These are phyloP conservation scores for Pistacia vera DNA, from an alignment of 345 rosid species.

Conservation along the genomic window DNA sequence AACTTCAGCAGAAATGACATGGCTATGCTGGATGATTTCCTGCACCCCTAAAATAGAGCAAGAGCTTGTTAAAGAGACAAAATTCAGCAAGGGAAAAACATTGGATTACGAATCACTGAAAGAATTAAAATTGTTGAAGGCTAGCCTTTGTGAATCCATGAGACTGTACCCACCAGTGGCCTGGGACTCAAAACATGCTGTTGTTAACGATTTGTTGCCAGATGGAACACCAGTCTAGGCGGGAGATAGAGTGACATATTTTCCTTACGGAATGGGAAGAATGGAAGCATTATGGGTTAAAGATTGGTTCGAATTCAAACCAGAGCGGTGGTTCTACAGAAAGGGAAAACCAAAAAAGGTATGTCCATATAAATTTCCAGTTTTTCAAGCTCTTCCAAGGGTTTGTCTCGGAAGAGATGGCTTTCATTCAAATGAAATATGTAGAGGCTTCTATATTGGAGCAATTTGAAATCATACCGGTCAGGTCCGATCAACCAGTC, in stretches of 20 bases:
- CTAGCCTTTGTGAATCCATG: conserved; percentile 66
- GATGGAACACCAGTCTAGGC: conserved; percentile 65
- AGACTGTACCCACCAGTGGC: conserved; percentile 79
- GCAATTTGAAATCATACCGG: conserved; percentile 37
- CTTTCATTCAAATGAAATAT: conserved; percentile 70
- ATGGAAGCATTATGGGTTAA: conserved; percentile 79
- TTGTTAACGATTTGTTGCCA: conserved; percentile 51
- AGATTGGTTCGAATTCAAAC: conserved; percentile 63
- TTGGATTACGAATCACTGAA: conserved; percentile 40
- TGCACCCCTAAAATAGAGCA: conserved; percentile 34
- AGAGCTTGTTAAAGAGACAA: conserved; percentile 45
- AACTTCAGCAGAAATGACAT: conserved; percentile 61
- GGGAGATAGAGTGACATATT: conserved; percentile 85
- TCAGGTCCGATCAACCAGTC: conserved; percentile 31
- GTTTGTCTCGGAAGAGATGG: conserved; percentile 81
- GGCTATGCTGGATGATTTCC: conserved; percentile 66
- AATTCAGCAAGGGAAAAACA: conserved; percentile 14
- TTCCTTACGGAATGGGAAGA: conserved; percentile 92
- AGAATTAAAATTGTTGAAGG: conserved; percentile 49
- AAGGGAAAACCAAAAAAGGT: conserved; percentile 43
- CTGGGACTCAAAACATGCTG: conserved; percentile 72
- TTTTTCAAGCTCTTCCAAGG: conserved; percentile 82
- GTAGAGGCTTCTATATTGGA: conserved; percentile 45
- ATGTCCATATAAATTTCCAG: conserved; percentile 58
- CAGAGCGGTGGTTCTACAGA: conserved; percentile 57